Evolutionary conservation across 257 asterid genomes (phyloP), one percentile per base, ranked within the genome.

Genomic region (Thymus quinquecostatus): DNA sequence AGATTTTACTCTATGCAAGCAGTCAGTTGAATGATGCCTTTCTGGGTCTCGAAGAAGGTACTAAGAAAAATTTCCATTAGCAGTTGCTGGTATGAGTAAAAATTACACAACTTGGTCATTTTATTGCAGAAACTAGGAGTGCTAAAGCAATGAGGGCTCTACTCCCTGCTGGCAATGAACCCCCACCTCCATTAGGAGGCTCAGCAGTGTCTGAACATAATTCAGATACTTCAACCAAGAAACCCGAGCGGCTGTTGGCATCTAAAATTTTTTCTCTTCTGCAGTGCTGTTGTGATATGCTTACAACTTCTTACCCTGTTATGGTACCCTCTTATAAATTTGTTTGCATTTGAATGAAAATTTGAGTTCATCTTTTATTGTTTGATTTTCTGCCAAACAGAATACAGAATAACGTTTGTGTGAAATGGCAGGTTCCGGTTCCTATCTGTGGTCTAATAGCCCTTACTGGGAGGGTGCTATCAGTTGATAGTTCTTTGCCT

Each of bases 41-140:
- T 66, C 94, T 86, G 82, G 90, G 97, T 75, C 84, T 88, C 72
- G 97, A 95, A 82, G 90, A 87, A 86, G 99, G 99, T 89, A 83
- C n/a, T 2, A 29, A 6, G 69, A 51, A 70, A 55, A 62, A 58
- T 66, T 72, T 59, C 74, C 62, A n/a, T 34, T 41, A 54, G 56
- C 33, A 68, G 54, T 77, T 66, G 66, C 72, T 78, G 69, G 55
- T 70, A 69, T 78, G 73, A 36, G 43, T 71, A 64, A 60, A 10
- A 44, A 62, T 57, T 41, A 8, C 60, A 10, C 66, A 64, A 75
- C 73, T 45, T 72, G 10, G 74, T 64, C 63, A 43, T 70, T 64
- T 55, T 80, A 59, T 66, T 83, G 72, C 89, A 94, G 99, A 89
- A 79, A 65, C 73, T 75, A 84, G 73, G 76, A 77, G 85, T 64